Conservation (phyloP, 2,329 filamentous ascomycete genomes). For the Trichocomaceae sp. region DNA sequence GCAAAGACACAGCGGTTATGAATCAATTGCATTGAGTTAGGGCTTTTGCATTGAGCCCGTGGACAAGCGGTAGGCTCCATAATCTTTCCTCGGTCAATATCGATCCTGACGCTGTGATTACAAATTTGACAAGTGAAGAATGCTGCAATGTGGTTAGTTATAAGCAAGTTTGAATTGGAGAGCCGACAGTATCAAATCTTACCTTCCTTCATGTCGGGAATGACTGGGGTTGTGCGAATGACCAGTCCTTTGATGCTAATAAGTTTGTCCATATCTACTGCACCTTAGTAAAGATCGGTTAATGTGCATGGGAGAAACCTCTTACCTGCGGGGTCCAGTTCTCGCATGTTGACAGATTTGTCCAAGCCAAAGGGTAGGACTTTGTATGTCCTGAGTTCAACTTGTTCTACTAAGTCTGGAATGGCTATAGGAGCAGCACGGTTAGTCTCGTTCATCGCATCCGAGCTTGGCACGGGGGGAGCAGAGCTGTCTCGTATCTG, state of each 20-base stretch:
- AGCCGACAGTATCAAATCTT: conserved; percentile 15
- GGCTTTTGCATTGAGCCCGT: conserved; percentile 68
- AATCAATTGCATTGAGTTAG: conserved; percentile 96
- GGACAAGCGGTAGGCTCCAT: conserved; percentile 88
- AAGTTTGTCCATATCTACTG: conserved; percentile 82
- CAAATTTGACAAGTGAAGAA: conserved; percentile 96
- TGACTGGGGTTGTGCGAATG: conserved; percentile 90
- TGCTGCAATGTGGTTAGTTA: conserved; percentile 43
- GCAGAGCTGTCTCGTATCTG: conserved; percentile 56
- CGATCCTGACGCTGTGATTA: conserved; percentile 82
- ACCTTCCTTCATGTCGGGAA: conserved; percentile 95
- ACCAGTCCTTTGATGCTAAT: conserved; percentile 93
- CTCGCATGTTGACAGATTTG: conserved; percentile 79
- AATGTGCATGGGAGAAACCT: conserved; percentile 20
- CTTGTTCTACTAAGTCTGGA: conserved; percentile 67
- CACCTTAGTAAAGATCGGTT: background rate
- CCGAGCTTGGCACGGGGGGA: conserved; percentile 67
- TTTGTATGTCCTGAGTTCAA: conserved; percentile 72
- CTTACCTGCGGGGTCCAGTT: conserved; percentile 77
- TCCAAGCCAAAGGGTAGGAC: conserved; percentile 87
- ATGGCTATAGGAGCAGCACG: conserved; percentile 39
- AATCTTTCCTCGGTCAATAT: conserved; percentile 93
- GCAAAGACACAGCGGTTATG: conserved; percentile 93
- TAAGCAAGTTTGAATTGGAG: background rate
- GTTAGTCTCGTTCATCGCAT: conserved; percentile 48